These are phyloP conservation scores for Elaeis guineensis DNA, from an alignment of 176 grass and related monocot species.

Conservation along the genomic window DNA sequence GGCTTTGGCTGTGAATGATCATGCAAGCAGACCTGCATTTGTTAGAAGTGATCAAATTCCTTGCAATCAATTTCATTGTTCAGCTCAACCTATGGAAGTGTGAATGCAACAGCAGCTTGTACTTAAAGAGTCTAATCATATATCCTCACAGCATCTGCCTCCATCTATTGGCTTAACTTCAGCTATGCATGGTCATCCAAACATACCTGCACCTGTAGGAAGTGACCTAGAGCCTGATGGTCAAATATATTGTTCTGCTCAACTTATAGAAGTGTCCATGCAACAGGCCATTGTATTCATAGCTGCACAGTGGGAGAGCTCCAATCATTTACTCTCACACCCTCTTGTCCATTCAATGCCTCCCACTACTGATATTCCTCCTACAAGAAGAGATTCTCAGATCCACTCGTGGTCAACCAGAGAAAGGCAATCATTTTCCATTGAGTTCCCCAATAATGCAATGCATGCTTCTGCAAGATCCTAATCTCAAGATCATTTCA, in stretches of 20 bases:
- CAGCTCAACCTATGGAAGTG: neutral
- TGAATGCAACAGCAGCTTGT: neutral
- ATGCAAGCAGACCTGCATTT: too few species aligned
- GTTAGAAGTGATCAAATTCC: neutral
- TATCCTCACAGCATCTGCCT: slow-evolving; percentile 23
- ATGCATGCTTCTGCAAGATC: slow-evolving; percentile 17
- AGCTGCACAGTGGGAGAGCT: slow-evolving; percentile 7
- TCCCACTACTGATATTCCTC: slow-evolving; percentile 15
- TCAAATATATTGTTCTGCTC: slow-evolving; percentile 9
- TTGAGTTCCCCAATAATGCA: slow-evolving; percentile 5
- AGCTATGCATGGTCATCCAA: slow-evolving; percentile 11
- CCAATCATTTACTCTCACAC: slow-evolving; percentile 5
- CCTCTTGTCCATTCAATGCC: slow-evolving; percentile 4
- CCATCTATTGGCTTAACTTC: slow-evolving; percentile 22
- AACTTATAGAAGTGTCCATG: slow-evolving; percentile 14
- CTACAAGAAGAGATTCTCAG: slow-evolving; percentile 15
- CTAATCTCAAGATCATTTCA: slow-evolving; percentile 6
- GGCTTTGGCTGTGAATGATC: too few species aligned
- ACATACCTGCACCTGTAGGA: slow-evolving; percentile 12
- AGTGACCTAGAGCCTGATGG: slow-evolving; percentile 2
- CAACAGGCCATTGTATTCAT: slow-evolving; percentile 3
- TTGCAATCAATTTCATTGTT: neutral
- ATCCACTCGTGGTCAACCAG: slow-evolving; percentile 18
- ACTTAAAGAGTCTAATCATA: neutral
- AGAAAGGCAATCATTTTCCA: slow-evolving; percentile 14